These are phyloP conservation scores for Magnusiomyces sp. DNA, from an alignment of 1,139 yeast genomes.

Conservation along the genomic window DNA sequence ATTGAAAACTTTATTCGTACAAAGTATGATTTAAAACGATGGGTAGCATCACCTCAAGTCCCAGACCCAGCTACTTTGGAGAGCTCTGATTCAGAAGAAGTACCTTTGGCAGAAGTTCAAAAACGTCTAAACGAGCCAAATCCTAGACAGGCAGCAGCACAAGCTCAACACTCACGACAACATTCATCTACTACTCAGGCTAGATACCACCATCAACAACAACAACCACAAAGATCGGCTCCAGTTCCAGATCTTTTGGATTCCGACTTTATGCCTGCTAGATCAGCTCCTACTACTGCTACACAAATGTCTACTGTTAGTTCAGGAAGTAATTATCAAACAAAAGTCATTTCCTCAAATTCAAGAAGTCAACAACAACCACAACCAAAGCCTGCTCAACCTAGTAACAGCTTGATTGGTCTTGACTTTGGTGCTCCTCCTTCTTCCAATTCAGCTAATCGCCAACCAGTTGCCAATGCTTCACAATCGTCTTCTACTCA, in stretches of 20 bases:
- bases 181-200: background rate
- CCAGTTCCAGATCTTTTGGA: slow-evolving; percentile 19
- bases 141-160: background rate
- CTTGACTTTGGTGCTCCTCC: slow-evolving; percentile 14
- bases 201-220: background rate
- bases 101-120: slow-evolving; percentile 24
- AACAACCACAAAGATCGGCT: background rate
- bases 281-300: slow-evolving; percentile 8
- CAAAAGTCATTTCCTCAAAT: background rate
- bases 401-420: slow-evolving; percentile 9
- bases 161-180: background rate
- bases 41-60: slow-evolving; percentile 49
- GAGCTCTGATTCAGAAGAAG: slow-evolving; percentile 13
- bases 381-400: slow-evolving; percentile 6
- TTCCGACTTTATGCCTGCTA: slow-evolving; percentile 8
- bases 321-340: slow-evolving; percentile 5
- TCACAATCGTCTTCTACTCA: slow-evolving; percentile 18
- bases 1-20: slow-evolving; percentile 85
- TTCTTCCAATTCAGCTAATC: slow-evolving; percentile 13
- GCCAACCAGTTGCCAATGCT: background rate
- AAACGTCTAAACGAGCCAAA: slow-evolving; percentile 15
- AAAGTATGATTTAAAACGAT: slow-evolving; percentile 81
- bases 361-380: background rate
- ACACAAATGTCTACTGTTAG: slow-evolving; percentile 9
- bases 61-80: slow-evolving; percentile 51